Conservation (phyloP, 495 filamentous ascomycete genomes). For the Penicillium egyptiacum region DNA sequence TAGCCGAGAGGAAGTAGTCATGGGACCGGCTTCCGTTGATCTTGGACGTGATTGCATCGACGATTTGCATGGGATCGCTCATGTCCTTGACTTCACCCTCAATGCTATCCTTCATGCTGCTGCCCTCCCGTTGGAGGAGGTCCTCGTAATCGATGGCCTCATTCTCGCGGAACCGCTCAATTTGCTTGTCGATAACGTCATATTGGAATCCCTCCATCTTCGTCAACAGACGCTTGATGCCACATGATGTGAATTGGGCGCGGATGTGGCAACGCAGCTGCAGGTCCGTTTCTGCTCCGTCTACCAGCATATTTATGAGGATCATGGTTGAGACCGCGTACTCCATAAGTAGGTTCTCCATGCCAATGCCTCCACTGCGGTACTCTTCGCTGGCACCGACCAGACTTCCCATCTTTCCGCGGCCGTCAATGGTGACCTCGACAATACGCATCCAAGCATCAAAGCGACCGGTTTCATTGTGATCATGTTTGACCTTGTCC, state of each 20-base stretch:
- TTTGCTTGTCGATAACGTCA: slow-evolving; percentile 97
- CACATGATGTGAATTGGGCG: slow-evolving; percentile 94
- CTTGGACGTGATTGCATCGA: slow-evolving; percentile 87
- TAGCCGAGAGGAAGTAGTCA: slow-evolving; percentile 92
- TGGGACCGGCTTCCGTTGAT: slow-evolving; percentile 79
- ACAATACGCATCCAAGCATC: slow-evolving; percentile 99
- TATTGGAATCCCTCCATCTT: slow-evolving; percentile 99
- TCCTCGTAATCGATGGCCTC: slow-evolving; percentile 99
- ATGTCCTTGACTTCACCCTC: slow-evolving; percentile 93
- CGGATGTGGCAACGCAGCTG: slow-evolving; percentile 91
- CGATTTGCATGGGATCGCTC: slow-evolving; percentile 89
- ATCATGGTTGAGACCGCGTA: slow-evolving; percentile 95
- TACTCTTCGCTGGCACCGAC: slow-evolving; percentile 97
- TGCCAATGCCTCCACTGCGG: slow-evolving; percentile 93
- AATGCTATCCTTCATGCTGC: slow-evolving; percentile 83
- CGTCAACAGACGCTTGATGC: slow-evolving; percentile 86
- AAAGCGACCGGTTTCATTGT: slow-evolving; percentile 93
- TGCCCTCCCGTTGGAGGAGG: slow-evolving; percentile 86
- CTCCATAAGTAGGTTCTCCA: slow-evolving; percentile 99
- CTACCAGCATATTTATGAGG: slow-evolving; percentile 94
- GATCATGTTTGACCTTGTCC: slow-evolving; percentile 85
- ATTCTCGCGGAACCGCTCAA: slow-evolving; percentile 89
- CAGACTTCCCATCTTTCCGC: slow-evolving; percentile 97
- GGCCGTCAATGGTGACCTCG: slow-evolving; percentile 93
- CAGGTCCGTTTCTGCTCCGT: slow-evolving; percentile 84